Evolutionary conservation across 257 asterid species (phyloP).

Genomic region (Solanum neorickii): DNA sequence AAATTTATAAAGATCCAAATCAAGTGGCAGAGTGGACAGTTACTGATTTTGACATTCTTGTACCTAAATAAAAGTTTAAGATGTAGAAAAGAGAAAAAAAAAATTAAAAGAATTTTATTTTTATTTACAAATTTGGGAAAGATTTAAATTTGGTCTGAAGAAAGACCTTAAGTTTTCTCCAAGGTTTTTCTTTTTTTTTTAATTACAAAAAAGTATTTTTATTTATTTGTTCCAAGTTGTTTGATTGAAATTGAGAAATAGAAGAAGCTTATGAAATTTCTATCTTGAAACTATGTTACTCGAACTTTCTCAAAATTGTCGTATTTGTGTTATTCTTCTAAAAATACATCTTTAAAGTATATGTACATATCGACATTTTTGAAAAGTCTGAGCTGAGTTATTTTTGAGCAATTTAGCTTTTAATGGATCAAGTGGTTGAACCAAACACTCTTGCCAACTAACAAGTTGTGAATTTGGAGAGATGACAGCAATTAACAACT

Average conservation of each 20-base stretch:
- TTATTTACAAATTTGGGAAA: not conserved
- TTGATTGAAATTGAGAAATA: not conserved
- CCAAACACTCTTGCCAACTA: not conserved
- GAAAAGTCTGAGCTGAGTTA: fast-evolving
- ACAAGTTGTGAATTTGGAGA: not conserved
- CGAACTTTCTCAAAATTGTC: not conserved
- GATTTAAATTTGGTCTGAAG: not conserved
- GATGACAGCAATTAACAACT: not conserved
- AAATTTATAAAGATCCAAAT: conserved; percentile 44
- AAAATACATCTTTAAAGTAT: not conserved
- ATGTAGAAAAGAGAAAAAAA: not conserved
- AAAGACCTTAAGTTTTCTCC: not conserved
- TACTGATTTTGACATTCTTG: conserved; percentile 58
- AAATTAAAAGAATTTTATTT: too few relatives aligned
- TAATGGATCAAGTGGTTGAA: not conserved
- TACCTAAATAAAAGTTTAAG: conserved; percentile 2
- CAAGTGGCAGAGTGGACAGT: conserved; percentile 88
- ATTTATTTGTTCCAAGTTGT: not conserved
- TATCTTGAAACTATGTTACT: not conserved
- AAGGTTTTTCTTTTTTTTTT: not conserved
- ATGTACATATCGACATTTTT: not conserved
- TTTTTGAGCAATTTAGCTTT: not conserved
- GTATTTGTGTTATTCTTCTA: fast-evolving
- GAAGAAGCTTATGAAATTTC: not conserved
- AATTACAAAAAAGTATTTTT: too few relatives aligned